phyloP scores from a whole-genome alignment of 2,329 filamentous ascomycete genomes.

The Scolecobasidium constrictum region DNA sequence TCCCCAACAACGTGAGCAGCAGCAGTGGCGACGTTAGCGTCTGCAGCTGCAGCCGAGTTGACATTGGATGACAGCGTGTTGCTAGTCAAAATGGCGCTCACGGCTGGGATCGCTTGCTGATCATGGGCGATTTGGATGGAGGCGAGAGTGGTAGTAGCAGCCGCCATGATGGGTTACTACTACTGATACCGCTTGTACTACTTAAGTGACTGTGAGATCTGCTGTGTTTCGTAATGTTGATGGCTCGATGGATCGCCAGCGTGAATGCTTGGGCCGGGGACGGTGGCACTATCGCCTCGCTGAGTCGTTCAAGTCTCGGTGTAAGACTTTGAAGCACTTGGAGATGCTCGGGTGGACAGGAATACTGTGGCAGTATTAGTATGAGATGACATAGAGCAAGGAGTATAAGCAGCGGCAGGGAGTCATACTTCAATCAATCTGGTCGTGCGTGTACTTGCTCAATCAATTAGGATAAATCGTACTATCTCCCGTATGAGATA shows the following conservation, averaged over 20 bases:
- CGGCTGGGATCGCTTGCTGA: conserved; percentile 9
- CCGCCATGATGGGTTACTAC: conserved; percentile 38
- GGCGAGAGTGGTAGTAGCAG: conserved; percentile 20
- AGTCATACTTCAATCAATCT: background rate
- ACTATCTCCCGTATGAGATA: conserved; percentile 43
- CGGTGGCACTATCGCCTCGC: conserved; percentile 18
- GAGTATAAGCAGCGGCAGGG: background rate
- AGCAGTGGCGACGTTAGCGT: background rate
- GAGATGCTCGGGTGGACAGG: background rate
- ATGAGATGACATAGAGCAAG: background rate
- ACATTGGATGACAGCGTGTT: background rate
- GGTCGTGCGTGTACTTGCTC: background rate
- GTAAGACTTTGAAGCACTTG: conserved; percentile 2
- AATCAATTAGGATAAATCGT: background rate
- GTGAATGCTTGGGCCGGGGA: conserved; percentile 21
- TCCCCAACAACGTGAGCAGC: background rate
- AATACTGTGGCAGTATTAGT: background rate
- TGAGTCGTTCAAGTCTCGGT: too few relatives aligned
- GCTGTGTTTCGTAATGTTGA: conserved; percentile 34
- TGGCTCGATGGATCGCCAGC: conserved; percentile 26
- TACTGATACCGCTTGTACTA: conserved; percentile 27
- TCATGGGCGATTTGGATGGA: conserved; percentile 19
- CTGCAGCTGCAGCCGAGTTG: background rate
- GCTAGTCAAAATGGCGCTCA: background rate
- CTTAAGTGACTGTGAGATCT: conserved; percentile 34